phyloP scores from a whole-genome alignment of 371 early-diverging fungal genomes.

The Haplosporangium sp. region DNA sequence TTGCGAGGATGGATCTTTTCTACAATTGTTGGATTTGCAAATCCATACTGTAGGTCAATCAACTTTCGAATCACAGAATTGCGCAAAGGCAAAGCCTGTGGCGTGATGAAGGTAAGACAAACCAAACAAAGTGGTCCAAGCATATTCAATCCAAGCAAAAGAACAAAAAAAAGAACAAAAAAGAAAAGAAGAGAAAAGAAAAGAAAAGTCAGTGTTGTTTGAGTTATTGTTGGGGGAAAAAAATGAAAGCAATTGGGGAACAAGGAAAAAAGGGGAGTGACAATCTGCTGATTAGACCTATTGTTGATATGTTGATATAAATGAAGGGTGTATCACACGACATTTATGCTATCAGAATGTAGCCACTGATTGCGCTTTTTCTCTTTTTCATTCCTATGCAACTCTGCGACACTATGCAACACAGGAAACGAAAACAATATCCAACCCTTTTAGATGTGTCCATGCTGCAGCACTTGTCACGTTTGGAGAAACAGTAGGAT shows the following conservation, averaged over 20 bases:
- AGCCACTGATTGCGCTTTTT: background rate
- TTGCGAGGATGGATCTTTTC: constrained; percentile 51
- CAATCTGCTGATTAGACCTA: constrained; percentile 3
- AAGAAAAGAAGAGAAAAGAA: too few relatives aligned
- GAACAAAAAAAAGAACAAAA: too few relatives aligned
- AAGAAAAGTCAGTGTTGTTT: too few relatives aligned
- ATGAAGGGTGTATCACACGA: constrained; percentile 7
- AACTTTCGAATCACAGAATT: constrained; percentile 54
- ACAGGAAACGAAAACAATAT: constrained; percentile 45
- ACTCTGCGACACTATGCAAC: background rate
- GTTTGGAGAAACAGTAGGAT: constrained; percentile 74
- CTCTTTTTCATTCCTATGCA: background rate
- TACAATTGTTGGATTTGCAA: constrained; percentile 40
- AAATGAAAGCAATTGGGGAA: background rate
- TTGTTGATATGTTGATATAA: background rate
- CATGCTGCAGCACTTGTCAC: constrained; percentile 70
- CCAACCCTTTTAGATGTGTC: constrained; percentile 57
- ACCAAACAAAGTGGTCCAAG: too few relatives aligned
- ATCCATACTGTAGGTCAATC: constrained; percentile 42
- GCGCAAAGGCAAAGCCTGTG: constrained; percentile 49
- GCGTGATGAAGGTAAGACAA: constrained; percentile 51
- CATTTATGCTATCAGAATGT: background rate
- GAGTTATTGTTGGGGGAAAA: background rate
- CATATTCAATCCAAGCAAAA: too few relatives aligned
- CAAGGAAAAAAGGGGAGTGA: constrained; percentile 6